A percentile compares a stretch with the other conserved stretches of the same genome.
Evolutionary conservation across 2,329 filamentous ascomycete species (phyloP).

Genomic region (Talaromyces sp.): DNA sequence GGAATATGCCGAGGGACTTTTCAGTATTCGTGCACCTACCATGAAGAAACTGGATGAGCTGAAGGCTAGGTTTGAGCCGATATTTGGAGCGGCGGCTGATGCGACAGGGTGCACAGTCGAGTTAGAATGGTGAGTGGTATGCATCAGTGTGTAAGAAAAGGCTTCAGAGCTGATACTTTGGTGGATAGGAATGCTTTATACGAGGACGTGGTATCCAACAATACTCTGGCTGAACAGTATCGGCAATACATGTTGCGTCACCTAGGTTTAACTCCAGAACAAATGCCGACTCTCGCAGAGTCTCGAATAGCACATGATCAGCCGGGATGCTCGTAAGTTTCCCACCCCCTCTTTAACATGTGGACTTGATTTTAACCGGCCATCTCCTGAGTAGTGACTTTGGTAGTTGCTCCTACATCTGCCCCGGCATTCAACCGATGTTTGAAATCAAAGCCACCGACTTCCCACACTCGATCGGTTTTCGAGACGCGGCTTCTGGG

Average conservation of each 20-base stretch:
- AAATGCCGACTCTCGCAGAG: conserved; percentile 1
- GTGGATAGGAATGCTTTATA: not conserved
- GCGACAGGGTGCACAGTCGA: conserved; percentile 22
- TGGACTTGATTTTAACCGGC: not conserved
- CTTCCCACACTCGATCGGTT: not conserved
- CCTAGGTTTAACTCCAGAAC: not conserved
- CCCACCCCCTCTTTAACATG: not conserved
- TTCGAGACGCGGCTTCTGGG: conserved; percentile 1
- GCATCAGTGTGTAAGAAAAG: not conserved
- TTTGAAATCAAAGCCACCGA: conserved; percentile 5
- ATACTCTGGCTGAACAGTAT: not conserved
- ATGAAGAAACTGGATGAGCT: conserved; percentile 31
- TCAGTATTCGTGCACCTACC: conserved; percentile 38
- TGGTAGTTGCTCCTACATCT: conserved; percentile 4
- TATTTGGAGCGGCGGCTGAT: conserved; percentile 21
- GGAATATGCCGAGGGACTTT: conserved; percentile 42
- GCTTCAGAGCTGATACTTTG: not conserved
- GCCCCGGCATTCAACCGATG: not conserved
- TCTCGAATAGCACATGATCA: not conserved
- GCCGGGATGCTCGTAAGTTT: conserved; percentile 1
- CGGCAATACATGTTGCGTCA: conserved; percentile 3
- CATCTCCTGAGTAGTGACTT: not conserved
- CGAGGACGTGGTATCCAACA: conserved; percentile 5
- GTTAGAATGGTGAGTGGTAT: conserved; percentile 11
- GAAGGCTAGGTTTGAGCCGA: conserved; percentile 15